phyloP scores from a whole-genome alignment of 1,284 basidiomycete genomes.

The Golubevia pallescens region DNA sequence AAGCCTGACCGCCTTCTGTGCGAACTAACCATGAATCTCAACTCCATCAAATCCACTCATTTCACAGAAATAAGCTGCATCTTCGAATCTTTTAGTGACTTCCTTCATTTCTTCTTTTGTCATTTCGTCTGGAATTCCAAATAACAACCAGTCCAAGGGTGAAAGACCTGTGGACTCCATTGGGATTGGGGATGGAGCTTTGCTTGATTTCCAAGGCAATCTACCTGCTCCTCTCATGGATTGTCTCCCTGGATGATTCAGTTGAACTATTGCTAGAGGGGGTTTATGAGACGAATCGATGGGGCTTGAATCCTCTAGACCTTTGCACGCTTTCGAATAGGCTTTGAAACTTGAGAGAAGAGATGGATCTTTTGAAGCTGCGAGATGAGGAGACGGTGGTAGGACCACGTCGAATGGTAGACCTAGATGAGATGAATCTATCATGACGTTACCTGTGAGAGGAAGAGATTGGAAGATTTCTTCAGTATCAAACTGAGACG shows the following conservation, averaged over 20 bases:
- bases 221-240: constrained; percentile 55
- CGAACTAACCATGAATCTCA: constrained; percentile 39
- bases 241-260: constrained; percentile 59
- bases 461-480: neutral
- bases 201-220: constrained; percentile 26
- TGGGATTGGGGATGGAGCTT: constrained; percentile 53
- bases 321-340: constrained; percentile 7
- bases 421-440: constrained; percentile 52
- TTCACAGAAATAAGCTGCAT: constrained; percentile 38
- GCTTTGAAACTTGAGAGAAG: constrained; percentile 5
- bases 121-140: constrained; percentile 40
- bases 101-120: constrained; percentile 43
- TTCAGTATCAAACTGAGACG: neutral
- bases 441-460: constrained; percentile 39
- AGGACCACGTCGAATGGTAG: constrained; percentile 49
- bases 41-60: constrained; percentile 59
- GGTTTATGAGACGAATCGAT: constrained; percentile 6
- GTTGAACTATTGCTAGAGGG: constrained; percentile 51
- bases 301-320: neutral
- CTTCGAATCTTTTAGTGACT: constrained; percentile 43
- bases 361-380: constrained; percentile 18
- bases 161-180: constrained; percentile 18
- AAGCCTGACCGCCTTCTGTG: neutral
- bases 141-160: constrained; percentile 36
- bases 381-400: constrained; percentile 16